phyloP scores from a whole-genome alignment of 2,329 filamentous ascomycete genomes.

The Ceratocystis harringtonii region DNA sequence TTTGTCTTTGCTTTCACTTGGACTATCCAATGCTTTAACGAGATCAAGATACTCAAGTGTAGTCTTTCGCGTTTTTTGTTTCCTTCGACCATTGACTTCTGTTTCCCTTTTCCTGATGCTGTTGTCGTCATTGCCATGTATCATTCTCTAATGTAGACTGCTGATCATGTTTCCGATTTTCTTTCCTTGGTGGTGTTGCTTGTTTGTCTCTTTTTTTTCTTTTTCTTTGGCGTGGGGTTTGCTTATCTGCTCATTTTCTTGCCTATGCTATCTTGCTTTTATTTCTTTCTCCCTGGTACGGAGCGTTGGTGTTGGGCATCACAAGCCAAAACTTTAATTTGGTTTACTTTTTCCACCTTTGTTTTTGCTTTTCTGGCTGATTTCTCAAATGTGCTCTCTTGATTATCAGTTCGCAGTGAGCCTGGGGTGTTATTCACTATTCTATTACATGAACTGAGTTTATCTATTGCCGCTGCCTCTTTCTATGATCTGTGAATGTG shows the following conservation, averaged over 20 bases:
- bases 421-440: not conserved
- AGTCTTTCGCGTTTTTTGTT: not conserved
- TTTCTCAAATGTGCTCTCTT: not conserved
- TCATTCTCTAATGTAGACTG: constrained; percentile 9
- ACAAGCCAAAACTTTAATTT: not conserved
- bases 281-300: not conserved
- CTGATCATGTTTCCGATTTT: not conserved
- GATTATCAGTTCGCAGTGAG: not conserved
- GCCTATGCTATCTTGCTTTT: not conserved
- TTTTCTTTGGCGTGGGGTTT: constrained; percentile 5
- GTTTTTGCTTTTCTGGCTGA: not conserved
- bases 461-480: not conserved
- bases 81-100: not conserved
- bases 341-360: not conserved
- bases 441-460: not conserved
- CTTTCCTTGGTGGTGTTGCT: not conserved
- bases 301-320: constrained; percentile 12
- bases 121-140: constrained; percentile 2
- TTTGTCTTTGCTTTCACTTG: not conserved
- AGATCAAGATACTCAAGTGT: not conserved
- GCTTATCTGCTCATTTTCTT: not conserved
- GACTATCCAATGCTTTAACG: not conserved
- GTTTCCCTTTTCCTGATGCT: not conserved
- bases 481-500: too few relatives aligned
- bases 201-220: not conserved